These are phyloP conservation scores for Cyclotella choctawhatcheeana DNA, from an alignment of 108 stramenopile genomes.

Conservation along the genomic window DNA sequence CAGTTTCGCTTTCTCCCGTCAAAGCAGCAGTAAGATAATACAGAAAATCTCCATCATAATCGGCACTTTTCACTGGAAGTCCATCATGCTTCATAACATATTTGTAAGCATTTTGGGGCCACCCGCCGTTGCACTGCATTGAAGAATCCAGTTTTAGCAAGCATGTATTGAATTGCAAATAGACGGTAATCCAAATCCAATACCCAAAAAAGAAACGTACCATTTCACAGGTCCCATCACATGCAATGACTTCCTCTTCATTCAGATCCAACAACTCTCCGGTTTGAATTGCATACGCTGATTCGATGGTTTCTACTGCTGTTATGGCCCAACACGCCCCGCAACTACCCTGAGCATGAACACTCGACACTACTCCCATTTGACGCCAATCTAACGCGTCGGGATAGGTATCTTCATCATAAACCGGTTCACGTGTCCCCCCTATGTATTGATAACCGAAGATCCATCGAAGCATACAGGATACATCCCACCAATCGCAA, in stretches of 20 bases:
- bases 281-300: slow-evolving; percentile 72
- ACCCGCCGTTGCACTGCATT: slow-evolving; percentile 80
- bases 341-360: slow-evolving; percentile 77
- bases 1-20: slow-evolving; percentile 57
- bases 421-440: slow-evolving; percentile 68
- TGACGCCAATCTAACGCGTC: slow-evolving; percentile 81
- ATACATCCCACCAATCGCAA: slow-evolving; percentile 78
- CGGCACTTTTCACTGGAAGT: slow-evolving; percentile 53
- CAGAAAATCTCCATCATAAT: slow-evolving; percentile 77
- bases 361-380: slow-evolving; percentile 69
- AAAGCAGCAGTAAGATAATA: slow-evolving; percentile 60
- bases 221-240: slow-evolving; percentile 78
- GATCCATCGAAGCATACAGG: slow-evolving; percentile 68
- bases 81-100: slow-evolving; percentile 84
- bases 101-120: slow-evolving; percentile 91
- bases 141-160: not conserved
- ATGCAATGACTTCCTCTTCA: slow-evolving; percentile 80
- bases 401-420: slow-evolving; percentile 49
- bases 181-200: no score
- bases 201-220: no score
- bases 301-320: slow-evolving; percentile 85
- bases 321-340: slow-evolving; percentile 96
- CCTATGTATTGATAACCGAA: slow-evolving; percentile 73
- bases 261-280: slow-evolving; percentile 69
- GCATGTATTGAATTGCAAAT: not conserved